Base-by-base conservation (phyloP, 1,284 basidiomycete species). In the Papiliotrema nemorosa region DNA sequence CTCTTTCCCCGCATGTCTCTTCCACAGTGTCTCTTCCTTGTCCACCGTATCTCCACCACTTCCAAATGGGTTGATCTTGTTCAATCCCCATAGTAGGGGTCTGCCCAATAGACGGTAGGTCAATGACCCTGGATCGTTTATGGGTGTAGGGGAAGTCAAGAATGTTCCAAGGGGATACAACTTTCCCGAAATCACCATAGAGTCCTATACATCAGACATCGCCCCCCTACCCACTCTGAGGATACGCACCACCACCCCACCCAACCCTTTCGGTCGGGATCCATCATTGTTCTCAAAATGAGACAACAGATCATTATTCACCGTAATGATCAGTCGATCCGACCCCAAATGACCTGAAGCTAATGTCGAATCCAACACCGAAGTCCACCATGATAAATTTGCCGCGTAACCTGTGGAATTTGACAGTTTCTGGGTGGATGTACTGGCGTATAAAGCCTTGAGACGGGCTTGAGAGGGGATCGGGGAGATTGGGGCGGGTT, bases 381-480 rank as follows among this genome's bases (percentile, higher is more conserved):
- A 74, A 35, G 81, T 80, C 92, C 93, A 97, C 90, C 90, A 96
- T 52, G 86, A 83, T 31, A 92, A 76, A 65, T 87, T 89, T 14
- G 88, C 82, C 34, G 82, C 76, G 71, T 85, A 97, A 2, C 89
- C 85, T 3, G 85, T 81, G 0, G 89, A 86, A 69, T 97, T 94
- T 1, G 89, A 86, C 27, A 81, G 76, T 59, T 86, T 87, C 75
- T 93, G 90, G 6, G 83, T 79, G 0, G 88, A 84, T 49, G 94
- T 84, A 64, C 93, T 90, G 2, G 91, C 85, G 73, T 93, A 97
- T 14, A 97, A 78, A 0, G 90, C 84, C 59, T 87, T 84, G 0
- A 96, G 78, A 10, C 90, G 84, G 18, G 64, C 55, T 44, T 56
- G 10, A 78, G 80, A 33, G 69, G 78, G 10, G 29, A 31, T n/a